These are phyloP conservation scores for Pseudogymnoascus sp. DNA, from an alignment of 2,329 filamentous ascomycete species.

Conservation along the genomic window DNA sequence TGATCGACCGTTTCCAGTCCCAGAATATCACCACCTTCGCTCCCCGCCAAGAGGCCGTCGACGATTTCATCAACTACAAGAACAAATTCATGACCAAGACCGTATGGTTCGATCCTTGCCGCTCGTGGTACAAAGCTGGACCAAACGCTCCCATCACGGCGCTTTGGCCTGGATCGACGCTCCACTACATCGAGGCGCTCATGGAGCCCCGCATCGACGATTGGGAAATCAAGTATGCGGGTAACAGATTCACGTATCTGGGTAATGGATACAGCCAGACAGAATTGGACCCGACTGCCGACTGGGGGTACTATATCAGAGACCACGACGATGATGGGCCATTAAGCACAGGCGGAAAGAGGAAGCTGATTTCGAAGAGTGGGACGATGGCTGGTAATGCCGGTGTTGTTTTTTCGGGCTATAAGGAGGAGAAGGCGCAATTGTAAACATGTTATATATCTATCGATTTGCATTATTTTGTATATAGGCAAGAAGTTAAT, in stretches of 20 bases:
- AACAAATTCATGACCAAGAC: conserved; percentile 35
- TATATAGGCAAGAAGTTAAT: too few species aligned
- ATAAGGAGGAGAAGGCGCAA: not conserved
- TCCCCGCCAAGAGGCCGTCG: conserved; percentile 28
- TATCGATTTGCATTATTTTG: too few species aligned
- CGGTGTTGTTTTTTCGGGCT: conserved; percentile 19
- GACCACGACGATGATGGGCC: conserved; percentile 29
- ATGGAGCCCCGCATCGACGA: conserved; percentile 38
- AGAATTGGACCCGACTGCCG: conserved; percentile 32
- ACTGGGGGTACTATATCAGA: conserved; percentile 34
- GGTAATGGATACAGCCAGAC: conserved; percentile 37
- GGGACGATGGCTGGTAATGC: conserved; percentile 19
- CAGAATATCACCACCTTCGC: conserved; percentile 28
- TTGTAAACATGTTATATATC: too few species aligned
- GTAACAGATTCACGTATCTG: conserved; percentile 33
- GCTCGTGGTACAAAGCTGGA: conserved; percentile 40
- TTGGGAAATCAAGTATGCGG: conserved; percentile 33
- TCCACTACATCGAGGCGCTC: conserved; percentile 43
- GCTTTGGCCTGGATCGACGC: conserved; percentile 36
- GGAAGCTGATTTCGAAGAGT: conserved; percentile 24
- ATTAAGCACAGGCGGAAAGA: conserved; percentile 18
- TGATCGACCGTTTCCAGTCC: conserved; percentile 25
- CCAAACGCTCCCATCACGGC: conserved; percentile 31
- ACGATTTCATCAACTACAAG: conserved; percentile 33
- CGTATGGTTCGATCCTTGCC: conserved; percentile 32